Conservation (phyloP, 495 filamentous ascomycete species). For the Antarctomyces pellizariae region DNA sequence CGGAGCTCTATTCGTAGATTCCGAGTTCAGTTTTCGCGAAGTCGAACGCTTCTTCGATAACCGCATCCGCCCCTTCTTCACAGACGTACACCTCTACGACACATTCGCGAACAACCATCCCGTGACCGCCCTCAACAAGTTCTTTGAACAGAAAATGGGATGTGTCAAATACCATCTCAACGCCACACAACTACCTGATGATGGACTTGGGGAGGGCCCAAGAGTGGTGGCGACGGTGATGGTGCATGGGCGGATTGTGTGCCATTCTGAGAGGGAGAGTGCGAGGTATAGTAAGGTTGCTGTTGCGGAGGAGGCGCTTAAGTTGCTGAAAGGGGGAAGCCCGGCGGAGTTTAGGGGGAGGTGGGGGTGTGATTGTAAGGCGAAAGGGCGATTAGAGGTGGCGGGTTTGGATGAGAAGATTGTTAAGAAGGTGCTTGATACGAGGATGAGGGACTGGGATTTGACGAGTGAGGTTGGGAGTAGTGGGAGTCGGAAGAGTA, state of each 20-base stretch:
- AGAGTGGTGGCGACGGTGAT: constrained; percentile 46
- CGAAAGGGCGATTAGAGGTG: constrained; percentile 1
- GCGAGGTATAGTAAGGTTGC: constrained; percentile 48
- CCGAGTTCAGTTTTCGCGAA: constrained; percentile 47
- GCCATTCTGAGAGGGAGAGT: constrained; percentile 34
- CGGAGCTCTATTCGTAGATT: constrained; percentile 83
- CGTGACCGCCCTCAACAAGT: constrained; percentile 22
- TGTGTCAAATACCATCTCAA: constrained; percentile 25
- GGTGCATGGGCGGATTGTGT: constrained; percentile 47
- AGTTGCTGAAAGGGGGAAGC: constrained; percentile 29
- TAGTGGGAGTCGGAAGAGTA: no score
- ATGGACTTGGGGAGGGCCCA: constrained; percentile 8
- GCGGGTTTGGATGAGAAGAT: no score
- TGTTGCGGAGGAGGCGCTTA: constrained; percentile 43
- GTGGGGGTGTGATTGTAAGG: constrained; percentile 39
- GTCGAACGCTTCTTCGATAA: constrained; percentile 55
- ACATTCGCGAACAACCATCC: constrained; percentile 78
- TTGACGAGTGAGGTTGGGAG: no score
- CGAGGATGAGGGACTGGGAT: no score
- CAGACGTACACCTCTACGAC: constrained; percentile 76
- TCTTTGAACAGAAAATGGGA: constrained; percentile 20
- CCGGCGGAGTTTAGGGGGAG: constrained; percentile 31
- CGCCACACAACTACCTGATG: constrained; percentile 11
- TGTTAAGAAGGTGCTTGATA: no score
- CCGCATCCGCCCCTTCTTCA: constrained; percentile 55